These are phyloP conservation scores for Sphagnum contortum DNA, from an alignment of 225 moss, liverwort and hornwort species.

Conservation along the genomic window DNA sequence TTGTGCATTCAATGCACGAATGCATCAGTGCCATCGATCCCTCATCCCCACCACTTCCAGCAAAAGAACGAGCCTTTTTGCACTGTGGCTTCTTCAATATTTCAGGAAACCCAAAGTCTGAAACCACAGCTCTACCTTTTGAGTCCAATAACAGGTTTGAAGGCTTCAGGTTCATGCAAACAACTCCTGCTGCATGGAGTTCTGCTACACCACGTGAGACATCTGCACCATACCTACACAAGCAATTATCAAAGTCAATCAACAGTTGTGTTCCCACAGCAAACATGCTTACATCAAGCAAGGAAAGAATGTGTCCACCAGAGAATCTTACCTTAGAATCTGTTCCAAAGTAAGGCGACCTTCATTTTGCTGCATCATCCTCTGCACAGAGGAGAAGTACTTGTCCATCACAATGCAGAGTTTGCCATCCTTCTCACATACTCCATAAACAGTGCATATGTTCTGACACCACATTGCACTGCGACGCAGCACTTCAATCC, in stretches of 20 bases:
- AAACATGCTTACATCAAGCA: neutral
- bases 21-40: conserved; percentile 19
- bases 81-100: conserved; percentile 43
- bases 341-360: conserved; percentile 43
- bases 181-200: conserved; percentile 45
- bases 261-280: neutral
- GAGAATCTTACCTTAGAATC: conserved; percentile 24
- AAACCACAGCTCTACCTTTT: conserved; percentile 38
- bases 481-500: conserved; percentile 30
- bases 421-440: conserved; percentile 32
- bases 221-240: conserved; percentile 39
- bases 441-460: conserved; percentile 40
- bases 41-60: conserved; percentile 7
- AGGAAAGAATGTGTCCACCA: too few species aligned
- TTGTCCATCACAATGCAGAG: conserved; percentile 44
- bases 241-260: neutral
- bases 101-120: conserved; percentile 39
- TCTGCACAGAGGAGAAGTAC: conserved; percentile 37
- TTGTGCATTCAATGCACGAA: conserved; percentile 41
- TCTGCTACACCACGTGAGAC: conserved; percentile 43
- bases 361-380: conserved; percentile 42
- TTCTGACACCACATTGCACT: conserved; percentile 48
- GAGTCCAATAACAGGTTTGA: conserved; percentile 32
- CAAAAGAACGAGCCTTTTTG: conserved; percentile 22
- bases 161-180: conserved; percentile 44